Conservation (phyloP, 768 basidiomycete genomes). For the Mycena pura region DNA sequence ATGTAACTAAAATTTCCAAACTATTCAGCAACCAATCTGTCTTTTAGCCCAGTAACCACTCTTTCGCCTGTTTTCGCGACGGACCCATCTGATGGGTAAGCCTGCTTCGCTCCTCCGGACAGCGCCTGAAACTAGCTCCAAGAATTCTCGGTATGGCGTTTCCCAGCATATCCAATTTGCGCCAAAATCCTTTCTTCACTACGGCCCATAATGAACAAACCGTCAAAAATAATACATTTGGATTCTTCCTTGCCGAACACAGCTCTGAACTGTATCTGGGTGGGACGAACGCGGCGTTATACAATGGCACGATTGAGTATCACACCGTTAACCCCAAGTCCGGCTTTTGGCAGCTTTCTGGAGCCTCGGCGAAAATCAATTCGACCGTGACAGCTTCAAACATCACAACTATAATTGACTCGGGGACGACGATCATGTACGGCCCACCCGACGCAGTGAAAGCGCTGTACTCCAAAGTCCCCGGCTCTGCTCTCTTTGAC, state of each 20-base stretch:
- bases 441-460: slow-evolving; percentile 33
- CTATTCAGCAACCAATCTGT: slow-evolving; percentile 23
- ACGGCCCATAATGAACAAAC: slow-evolving; percentile 43
- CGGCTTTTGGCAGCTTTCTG: slow-evolving; percentile 36
- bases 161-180: slow-evolving; percentile 38
- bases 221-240: slow-evolving; percentile 44
- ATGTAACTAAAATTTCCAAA: slow-evolving; percentile 6
- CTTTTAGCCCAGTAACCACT: slow-evolving; percentile 42
- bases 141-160: slow-evolving; percentile 46
- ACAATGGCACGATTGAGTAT: slow-evolving; percentile 49
- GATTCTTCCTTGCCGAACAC: slow-evolving; percentile 50
- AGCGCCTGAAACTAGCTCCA: slow-evolving; percentile 16
- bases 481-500: slow-evolving; percentile 30
- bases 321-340: slow-evolving; percentile 27
- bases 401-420: slow-evolving; percentile 40
- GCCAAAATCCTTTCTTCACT: slow-evolving; percentile 45
- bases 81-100: slow-evolving; percentile 21
- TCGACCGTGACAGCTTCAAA: background rate
- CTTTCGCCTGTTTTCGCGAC: slow-evolving; percentile 35
- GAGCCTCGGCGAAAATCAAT: slow-evolving; percentile 24
- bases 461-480: slow-evolving; percentile 33
- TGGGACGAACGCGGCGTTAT: slow-evolving; percentile 51
- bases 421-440: slow-evolving; percentile 44
- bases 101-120: slow-evolving; percentile 21
- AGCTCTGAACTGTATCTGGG: slow-evolving; percentile 59